Conservation (phyloP, 1,284 basidiomycete species). For the Waitea zeae region DNA sequence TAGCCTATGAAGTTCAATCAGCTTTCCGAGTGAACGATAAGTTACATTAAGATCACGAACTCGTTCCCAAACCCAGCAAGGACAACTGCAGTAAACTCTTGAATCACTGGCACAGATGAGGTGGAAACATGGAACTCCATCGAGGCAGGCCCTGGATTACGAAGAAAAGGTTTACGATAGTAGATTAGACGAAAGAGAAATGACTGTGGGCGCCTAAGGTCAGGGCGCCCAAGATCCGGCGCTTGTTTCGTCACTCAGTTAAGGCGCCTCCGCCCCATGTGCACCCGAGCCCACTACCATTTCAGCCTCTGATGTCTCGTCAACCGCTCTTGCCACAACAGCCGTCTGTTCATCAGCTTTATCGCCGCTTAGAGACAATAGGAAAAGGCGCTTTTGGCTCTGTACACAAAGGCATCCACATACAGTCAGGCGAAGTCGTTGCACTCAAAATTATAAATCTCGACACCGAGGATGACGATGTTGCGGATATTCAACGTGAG, state of each 20-base stretch:
- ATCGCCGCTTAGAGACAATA: conserved; percentile 37
- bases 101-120: conserved; percentile 27
- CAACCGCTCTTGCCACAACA: conserved; percentile 4
- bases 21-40: conserved; percentile 2
- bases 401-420: conserved; percentile 85
- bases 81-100: conserved; percentile 73
- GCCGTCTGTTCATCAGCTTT: conserved; percentile 23
- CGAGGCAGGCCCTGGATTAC: too few relatives aligned
- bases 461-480: conserved; percentile 93
- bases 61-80: conserved; percentile 79
- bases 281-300: too few relatives aligned
- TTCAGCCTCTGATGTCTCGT: too few relatives aligned
- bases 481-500: conserved; percentile 92
- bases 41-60: conserved; percentile 24
- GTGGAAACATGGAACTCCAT: conserved; percentile 2
- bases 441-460: conserved; percentile 98
- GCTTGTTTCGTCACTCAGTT: too few relatives aligned
- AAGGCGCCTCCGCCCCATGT: too few relatives aligned
- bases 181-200: too few relatives aligned
- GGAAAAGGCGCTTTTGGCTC: conserved; percentile 95
- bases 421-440: conserved; percentile 72
- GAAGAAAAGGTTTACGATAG: too few relatives aligned
- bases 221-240: too few relatives aligned
- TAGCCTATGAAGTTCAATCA: conserved; percentile 27
- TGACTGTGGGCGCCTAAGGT: too few relatives aligned